phyloP scores from a whole-genome alignment of 805 yeast species.

The Kluyveromyces wickerhamii region DNA sequence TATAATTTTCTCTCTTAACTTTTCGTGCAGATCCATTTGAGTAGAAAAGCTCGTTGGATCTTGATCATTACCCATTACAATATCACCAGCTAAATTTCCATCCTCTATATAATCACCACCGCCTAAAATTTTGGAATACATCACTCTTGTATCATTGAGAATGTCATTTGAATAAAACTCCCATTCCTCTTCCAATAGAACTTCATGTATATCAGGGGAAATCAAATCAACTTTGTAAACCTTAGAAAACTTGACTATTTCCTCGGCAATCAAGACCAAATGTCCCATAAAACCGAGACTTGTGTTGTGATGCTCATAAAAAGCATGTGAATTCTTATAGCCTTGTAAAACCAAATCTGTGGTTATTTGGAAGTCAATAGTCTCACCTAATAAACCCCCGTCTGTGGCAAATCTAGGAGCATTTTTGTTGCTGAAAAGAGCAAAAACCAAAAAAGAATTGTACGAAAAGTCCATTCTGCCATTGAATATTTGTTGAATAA shows the following conservation, averaged over 20 bases:
- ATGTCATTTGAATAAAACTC: slow-evolving; percentile 22
- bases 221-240: slow-evolving; percentile 32
- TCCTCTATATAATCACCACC: slow-evolving; percentile 29
- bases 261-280: slow-evolving; percentile 86
- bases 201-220: slow-evolving; percentile 23
- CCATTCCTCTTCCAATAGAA: slow-evolving; percentile 22
- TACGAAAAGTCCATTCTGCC: slow-evolving; percentile 82
- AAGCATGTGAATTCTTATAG: slow-evolving; percentile 48
- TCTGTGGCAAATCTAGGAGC: slow-evolving; percentile 13
- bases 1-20: slow-evolving; percentile 23
- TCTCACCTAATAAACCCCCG: slow-evolving; percentile 15
- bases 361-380: slow-evolving; percentile 50
- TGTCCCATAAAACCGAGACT: slow-evolving; percentile 98
- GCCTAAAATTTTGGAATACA: slow-evolving; percentile 31
- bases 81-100: slow-evolving; percentile 8
- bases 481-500: slow-evolving; percentile 88
- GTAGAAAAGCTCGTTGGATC: slow-evolving; percentile 14
- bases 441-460: slow-evolving; percentile 58
- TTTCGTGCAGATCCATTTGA: slow-evolving; percentile 24
- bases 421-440: slow-evolving; percentile 21
- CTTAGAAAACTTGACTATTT: slow-evolving; percentile 74
- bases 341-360: slow-evolving; percentile 55
- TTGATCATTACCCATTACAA: slow-evolving; percentile 4
- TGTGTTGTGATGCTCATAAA: slow-evolving; percentile 51
- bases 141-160: slow-evolving; percentile 26